These are phyloP conservation scores for Teratosphaeria destructans DNA, from an alignment of 2,329 filamentous ascomycete species.

Conservation along the genomic window DNA sequence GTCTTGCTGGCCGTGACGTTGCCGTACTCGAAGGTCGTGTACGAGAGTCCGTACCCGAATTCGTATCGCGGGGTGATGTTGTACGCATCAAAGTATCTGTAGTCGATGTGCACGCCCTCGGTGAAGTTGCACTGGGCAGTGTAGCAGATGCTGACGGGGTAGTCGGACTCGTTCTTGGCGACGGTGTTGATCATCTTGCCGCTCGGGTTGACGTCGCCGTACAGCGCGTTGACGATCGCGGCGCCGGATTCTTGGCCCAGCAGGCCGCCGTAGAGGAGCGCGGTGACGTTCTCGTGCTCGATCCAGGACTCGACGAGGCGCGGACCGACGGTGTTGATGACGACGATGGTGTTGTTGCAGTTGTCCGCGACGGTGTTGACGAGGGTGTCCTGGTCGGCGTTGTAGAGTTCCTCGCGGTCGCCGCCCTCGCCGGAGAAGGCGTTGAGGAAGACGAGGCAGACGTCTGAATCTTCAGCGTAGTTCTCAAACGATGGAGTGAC, in stretches of 20 bases:
- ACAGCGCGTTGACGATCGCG: constrained; percentile 66
- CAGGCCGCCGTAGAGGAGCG: constrained; percentile 24
- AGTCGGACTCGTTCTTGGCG: constrained; percentile 40
- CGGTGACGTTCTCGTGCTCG: not conserved
- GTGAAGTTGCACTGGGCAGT: constrained; percentile 60
- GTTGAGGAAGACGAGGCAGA: not conserved
- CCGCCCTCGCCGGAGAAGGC: not conserved
- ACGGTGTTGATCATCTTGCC: constrained; percentile 67
- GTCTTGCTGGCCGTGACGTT: constrained; percentile 40
- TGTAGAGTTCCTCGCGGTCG: not conserved
- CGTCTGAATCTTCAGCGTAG: not conserved
- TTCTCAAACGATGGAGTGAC: not conserved
- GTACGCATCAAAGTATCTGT: constrained; percentile 58
- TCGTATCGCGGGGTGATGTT: constrained; percentile 54
- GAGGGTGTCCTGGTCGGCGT: not conserved
- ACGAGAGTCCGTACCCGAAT: constrained; percentile 70
- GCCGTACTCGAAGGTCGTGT: constrained; percentile 61
- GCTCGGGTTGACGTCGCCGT: constrained; percentile 62
- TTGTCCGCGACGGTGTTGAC: not conserved
- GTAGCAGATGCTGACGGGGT: constrained; percentile 32
- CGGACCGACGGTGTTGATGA: constrained; percentile 1
- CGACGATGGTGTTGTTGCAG: constrained; percentile 1
- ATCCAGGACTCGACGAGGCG: not conserved
- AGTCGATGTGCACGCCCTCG: constrained; percentile 64
- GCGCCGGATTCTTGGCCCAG: constrained; percentile 73